These are phyloP conservation scores for Aspergillus sp. DNA, from an alignment of 2,329 filamentous ascomycete species.

Conservation along the genomic window DNA sequence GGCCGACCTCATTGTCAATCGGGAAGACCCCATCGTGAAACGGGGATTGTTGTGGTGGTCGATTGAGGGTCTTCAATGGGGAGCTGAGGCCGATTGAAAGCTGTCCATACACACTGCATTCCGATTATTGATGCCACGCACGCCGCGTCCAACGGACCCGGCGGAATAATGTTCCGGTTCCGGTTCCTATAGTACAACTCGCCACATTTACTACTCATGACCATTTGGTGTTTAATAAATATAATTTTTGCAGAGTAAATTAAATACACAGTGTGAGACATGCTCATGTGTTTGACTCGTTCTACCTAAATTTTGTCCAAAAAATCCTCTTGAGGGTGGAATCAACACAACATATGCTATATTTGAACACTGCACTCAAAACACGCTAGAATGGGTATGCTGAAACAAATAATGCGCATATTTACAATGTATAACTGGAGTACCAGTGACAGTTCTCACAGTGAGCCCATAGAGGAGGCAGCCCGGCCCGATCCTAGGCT, in stretches of 20 bases:
- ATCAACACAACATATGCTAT: not conserved
- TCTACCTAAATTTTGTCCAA: no score
- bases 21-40: conserved; percentile 32
- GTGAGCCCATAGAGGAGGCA: conserved; percentile 19
- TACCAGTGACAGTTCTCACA: conserved; percentile 7
- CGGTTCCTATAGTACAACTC: no score
- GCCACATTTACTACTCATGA: not conserved
- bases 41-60: conserved; percentile 17
- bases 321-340: not conserved
- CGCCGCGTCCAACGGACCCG: conserved; percentile 30
- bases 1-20: conserved; percentile 31
- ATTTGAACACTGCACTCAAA: not conserved
- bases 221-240: not conserved
- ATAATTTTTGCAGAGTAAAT: not conserved
- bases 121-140: conserved; percentile 37
- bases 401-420: conserved; percentile 10
- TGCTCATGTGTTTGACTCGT: no score
- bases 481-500: conserved; percentile 16
- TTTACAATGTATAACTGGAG: conserved; percentile 10
- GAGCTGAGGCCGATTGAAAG: conserved; percentile 23
- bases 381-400: conserved; percentile 19
- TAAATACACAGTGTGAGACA: no score
- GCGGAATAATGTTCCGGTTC: conserved; percentile 32
- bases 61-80: conserved; percentile 13
- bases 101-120: conserved; percentile 23